Base-by-base conservation (phyloP, 1,284 basidiomycete genomes). In the Leccinum fallax region DNA sequence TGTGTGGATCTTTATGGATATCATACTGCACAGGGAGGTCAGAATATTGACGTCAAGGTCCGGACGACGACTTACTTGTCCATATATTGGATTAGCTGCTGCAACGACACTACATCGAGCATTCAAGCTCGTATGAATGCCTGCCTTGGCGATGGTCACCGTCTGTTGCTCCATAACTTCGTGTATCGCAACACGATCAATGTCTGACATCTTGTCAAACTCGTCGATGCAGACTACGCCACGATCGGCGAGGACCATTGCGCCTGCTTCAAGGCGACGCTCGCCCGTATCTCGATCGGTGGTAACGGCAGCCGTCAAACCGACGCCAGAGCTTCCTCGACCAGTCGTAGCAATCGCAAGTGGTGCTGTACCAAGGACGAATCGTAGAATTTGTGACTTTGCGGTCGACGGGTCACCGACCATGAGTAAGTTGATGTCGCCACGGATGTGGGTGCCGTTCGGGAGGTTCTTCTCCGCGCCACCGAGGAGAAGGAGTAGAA, bases 111-210 rank as follows among this genome's bases (percentile, higher is more conserved):
- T 97, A 78, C 97, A 99, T 48, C 97, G 87, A 4, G 97, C 97
- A 77, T 99, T 99, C 68, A 99, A 83, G 70, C 93, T 96, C 1
- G 97, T 99, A 77, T 98, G 97, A 67, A 99, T 99, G 64, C 97
- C 97, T 11, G 97, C 97, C 74, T 99, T 99, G 62, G 97, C 97
- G 67, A 99, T 99, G 1, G 97, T 98, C 58, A 99, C 96, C 0
- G 97, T 99, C 76, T 98, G 97, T 77, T 97, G 95, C 76, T 99
- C 97, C 97, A 99, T 99, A 71, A 98, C 97, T 88, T 99, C 97
- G 79, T 99, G 97, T 69, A 99, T 99, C 32, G 97, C 97, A n/a
- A 98, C 97, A 68, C 97, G 89, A 79, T 99, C 97, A 66, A 98
- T 85, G 70, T 99, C 97, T 34, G 93, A 95, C 97, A 99, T 99